Conservation (phyloP, 305 asterid genomes). For the Fraxinus platypoda region DNA sequence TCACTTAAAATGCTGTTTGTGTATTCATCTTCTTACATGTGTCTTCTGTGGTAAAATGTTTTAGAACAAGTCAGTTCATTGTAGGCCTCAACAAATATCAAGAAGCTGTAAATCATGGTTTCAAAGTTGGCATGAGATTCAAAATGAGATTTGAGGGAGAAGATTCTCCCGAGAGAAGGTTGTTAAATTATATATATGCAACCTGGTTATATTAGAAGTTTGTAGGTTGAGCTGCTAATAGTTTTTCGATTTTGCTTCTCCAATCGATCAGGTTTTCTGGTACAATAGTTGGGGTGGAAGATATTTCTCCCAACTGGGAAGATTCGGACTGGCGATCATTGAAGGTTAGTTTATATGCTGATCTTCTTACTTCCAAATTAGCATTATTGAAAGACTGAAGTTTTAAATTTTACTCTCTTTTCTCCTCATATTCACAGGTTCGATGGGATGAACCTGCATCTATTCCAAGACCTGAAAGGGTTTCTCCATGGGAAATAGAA, state of each 20-base stretch:
- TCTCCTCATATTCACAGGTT: constrained; percentile 46
- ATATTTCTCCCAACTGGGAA: constrained; percentile 66
- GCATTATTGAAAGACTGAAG: background rate
- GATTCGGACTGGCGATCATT: constrained; percentile 83
- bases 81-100: constrained; percentile 79
- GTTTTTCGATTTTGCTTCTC: constrained; percentile 1
- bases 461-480: constrained; percentile 74
- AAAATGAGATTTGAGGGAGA: constrained; percentile 93
- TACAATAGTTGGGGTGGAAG: constrained; percentile 83
- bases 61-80: constrained; percentile 91
- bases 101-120: constrained; percentile 62
- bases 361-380: background rate
- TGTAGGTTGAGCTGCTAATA: background rate
- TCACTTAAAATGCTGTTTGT: background rate
- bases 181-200: background rate
- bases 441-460: constrained; percentile 96
- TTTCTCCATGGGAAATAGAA: constrained; percentile 98
- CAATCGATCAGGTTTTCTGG: constrained; percentile 71
- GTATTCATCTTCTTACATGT: background rate
- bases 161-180: constrained; percentile 96
- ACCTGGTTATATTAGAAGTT: constrained; percentile 8
- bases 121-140: constrained; percentile 87
- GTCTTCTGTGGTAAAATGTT: background rate
- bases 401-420: background rate
- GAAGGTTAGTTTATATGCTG: constrained; percentile 49